These are phyloP conservation scores for Dacryopinax spathularia DNA, from an alignment of 768 basidiomycete species.

Conservation along the genomic window DNA sequence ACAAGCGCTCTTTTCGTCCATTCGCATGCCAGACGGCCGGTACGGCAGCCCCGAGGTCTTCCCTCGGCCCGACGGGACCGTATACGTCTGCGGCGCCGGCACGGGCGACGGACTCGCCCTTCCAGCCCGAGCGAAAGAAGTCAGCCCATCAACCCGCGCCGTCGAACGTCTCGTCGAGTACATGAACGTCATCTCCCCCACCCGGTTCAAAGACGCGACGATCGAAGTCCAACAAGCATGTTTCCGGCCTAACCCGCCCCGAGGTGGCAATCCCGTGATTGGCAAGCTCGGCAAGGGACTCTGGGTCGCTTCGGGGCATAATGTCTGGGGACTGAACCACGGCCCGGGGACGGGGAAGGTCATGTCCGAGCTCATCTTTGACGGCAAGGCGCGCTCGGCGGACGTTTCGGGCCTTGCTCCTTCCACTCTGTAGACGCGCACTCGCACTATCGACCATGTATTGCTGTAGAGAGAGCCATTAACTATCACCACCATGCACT, in stretches of 20 bases:
- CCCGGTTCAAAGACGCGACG: conserved; percentile 1
- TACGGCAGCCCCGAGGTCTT: conserved; percentile 31
- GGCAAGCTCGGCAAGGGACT: conserved; percentile 11
- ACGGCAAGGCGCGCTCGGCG: conserved; percentile 31
- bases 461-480: no score
- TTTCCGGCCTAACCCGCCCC: conserved; percentile 10
- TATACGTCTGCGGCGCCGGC: conserved; percentile 14
- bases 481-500: no score
- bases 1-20: conserved; percentile 74
- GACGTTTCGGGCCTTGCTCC: conserved; percentile 7
- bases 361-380: conserved; percentile 55
- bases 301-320: conserved; percentile 11
- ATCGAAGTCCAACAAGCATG: conserved; percentile 12
- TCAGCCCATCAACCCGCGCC: neutral
- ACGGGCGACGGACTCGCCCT: conserved; percentile 16
- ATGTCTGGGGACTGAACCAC: conserved; percentile 51
- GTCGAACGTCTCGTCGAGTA: conserved; percentile 7
- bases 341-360: conserved; percentile 71
- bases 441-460: no score
- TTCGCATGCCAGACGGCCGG: conserved; percentile 29
- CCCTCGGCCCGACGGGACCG: conserved; percentile 22
- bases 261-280: conserved; percentile 11
- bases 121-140: conserved; percentile 17
- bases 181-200: conserved; percentile 7
- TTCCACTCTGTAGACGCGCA: neutral